Evolutionary conservation across 805 yeast genomes (phyloP).

Genomic region (Candida koratica): DNA sequence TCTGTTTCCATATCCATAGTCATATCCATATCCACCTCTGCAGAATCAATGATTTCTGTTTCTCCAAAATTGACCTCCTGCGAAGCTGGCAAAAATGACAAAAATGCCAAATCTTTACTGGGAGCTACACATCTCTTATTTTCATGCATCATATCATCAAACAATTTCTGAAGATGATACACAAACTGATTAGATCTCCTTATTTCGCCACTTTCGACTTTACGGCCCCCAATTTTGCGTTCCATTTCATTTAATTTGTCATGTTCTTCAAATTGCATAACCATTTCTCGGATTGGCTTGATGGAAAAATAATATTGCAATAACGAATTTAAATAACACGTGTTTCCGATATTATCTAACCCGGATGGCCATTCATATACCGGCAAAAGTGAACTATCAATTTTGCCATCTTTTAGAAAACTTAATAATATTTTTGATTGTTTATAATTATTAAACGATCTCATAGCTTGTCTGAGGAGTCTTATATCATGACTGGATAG

Average conservation of each 20-base stretch:
- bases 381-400: slow-evolving; percentile 54
- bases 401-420: slow-evolving; percentile 57
- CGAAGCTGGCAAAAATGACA: slow-evolving; percentile 75
- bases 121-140: slow-evolving; percentile 70
- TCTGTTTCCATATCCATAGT: slow-evolving; percentile 5
- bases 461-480: slow-evolving; percentile 53
- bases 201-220: slow-evolving; percentile 73
- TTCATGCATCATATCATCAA: slow-evolving; percentile 63
- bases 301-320: slow-evolving; percentile 87
- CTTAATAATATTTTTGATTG: slow-evolving; percentile 53
- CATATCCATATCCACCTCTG: slow-evolving; percentile 7
- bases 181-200: slow-evolving; percentile 80
- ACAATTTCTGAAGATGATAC: slow-evolving; percentile 65
- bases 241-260: slow-evolving; percentile 17
- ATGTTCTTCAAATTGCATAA: slow-evolving; percentile 50
- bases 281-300: slow-evolving; percentile 68
- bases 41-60: neutral
- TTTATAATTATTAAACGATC: slow-evolving; percentile 50
- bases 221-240: slow-evolving; percentile 79
- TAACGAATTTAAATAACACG: slow-evolving; percentile 89
- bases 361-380: slow-evolving; percentile 84
- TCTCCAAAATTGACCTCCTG: slow-evolving; percentile 50
- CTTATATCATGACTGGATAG: slow-evolving; percentile 42
- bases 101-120: slow-evolving; percentile 74
- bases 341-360: slow-evolving; percentile 89